phyloP scores from a whole-genome alignment of 164 flowering plant species.

The Santalum album region DNA sequence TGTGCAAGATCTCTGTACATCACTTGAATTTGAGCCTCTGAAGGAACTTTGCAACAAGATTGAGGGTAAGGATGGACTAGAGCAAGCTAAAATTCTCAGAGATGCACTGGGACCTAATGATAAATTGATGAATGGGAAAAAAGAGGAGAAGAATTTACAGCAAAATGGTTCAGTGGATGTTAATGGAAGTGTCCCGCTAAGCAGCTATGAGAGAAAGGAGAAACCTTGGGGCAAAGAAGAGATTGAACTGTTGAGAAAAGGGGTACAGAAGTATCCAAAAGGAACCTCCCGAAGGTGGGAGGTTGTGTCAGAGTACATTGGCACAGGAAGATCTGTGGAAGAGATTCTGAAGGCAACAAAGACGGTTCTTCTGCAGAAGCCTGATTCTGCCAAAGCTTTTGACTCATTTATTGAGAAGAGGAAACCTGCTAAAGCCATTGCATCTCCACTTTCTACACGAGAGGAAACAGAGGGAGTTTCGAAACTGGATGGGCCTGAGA shows the following conservation, averaged over 20 bases:
- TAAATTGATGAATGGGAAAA: slow-evolving; percentile 14
- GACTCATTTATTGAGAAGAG: slow-evolving; percentile 93
- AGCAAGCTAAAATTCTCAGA: slow-evolving; percentile 44
- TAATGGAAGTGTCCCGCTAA: slow-evolving; percentile 20
- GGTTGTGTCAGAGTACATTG: slow-evolving; percentile 86
- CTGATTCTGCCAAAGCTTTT: slow-evolving; percentile 79
- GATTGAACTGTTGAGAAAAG: slow-evolving; percentile 64
- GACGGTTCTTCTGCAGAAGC: slow-evolving; percentile 92
- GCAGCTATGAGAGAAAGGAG: slow-evolving; percentile 31
- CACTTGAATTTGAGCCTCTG: slow-evolving; percentile 50
- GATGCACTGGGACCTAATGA: slow-evolving; percentile 25
- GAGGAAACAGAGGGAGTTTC: slow-evolving; percentile 40
- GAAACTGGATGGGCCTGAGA: slow-evolving; percentile 10
- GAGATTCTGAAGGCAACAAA: slow-evolving; percentile 91
- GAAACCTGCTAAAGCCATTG: slow-evolving; percentile 64
- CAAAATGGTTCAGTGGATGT: slow-evolving; percentile 21
- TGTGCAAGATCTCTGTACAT: slow-evolving; percentile 63
- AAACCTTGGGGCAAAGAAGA: slow-evolving; percentile 60
- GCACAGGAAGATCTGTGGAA: slow-evolving; percentile 85
- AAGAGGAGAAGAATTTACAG: slow-evolving; percentile 20
- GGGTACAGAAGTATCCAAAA: slow-evolving; percentile 65
- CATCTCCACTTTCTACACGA: slow-evolving; percentile 72
- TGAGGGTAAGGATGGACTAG: slow-evolving; percentile 39
- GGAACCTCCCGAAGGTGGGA: slow-evolving; percentile 97
- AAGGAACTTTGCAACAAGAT: slow-evolving; percentile 54